Conservation (phyloP, 2,329 filamentous ascomycete genomes). For the Leptographium radiaticola region DNA sequence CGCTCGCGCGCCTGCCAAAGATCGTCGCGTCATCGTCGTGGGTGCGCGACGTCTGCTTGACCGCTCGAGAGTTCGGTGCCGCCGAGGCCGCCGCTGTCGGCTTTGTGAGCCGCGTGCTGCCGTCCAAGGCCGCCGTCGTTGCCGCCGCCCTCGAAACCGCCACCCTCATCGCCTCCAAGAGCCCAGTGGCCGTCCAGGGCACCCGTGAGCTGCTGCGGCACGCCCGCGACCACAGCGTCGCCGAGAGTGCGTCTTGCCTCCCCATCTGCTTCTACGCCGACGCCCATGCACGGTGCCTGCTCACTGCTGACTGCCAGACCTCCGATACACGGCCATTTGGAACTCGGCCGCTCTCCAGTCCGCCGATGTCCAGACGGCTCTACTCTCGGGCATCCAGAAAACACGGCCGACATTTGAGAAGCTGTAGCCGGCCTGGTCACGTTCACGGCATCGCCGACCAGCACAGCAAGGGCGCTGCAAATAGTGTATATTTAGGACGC, state of each 20-base stretch:
- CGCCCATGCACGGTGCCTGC: not conserved
- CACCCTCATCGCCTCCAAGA: constrained; percentile 59
- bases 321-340: constrained; percentile 80
- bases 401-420: constrained; percentile 75
- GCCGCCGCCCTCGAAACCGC: constrained; percentile 51
- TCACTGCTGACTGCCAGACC: constrained; percentile 26
- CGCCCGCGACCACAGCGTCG: constrained; percentile 62
- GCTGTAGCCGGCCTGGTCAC: constrained; percentile 34
- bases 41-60: constrained; percentile 68
- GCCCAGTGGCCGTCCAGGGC: constrained; percentile 73
- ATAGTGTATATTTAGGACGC: not conserved
- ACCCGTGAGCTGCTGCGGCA: constrained; percentile 82
- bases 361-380: constrained; percentile 58
- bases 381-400: constrained; percentile 67
- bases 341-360: constrained; percentile 76
- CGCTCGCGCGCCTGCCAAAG: constrained; percentile 60
- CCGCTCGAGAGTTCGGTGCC: constrained; percentile 55
- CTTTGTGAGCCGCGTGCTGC: constrained; percentile 53
- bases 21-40: constrained; percentile 57
- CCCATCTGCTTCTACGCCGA: not conserved
- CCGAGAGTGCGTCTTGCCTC: constrained; percentile 47
- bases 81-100: constrained; percentile 58
- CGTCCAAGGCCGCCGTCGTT: constrained; percentile 50
- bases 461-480: not conserved
- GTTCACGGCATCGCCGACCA: not conserved